These are phyloP conservation scores for Ustilago bromivora DNA, from an alignment of 1,284 basidiomycete genomes.

Conservation along the genomic window DNA sequence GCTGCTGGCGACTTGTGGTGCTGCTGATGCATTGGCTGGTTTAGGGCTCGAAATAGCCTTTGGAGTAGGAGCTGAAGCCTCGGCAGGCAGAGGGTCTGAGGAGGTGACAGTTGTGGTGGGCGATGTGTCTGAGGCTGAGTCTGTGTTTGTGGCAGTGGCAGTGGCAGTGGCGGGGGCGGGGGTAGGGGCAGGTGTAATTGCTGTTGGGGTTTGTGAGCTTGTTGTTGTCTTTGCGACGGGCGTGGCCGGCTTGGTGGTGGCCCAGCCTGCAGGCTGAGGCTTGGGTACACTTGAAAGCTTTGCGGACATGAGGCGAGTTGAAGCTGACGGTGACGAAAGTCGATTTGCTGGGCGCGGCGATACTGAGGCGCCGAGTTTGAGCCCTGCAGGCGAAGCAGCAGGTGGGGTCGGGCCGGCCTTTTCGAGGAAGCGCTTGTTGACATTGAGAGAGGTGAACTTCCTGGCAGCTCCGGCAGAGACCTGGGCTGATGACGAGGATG, in stretches of 20 bases:
- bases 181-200: conserved; percentile 1
- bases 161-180: conserved; percentile 10
- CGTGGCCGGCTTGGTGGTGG: conserved; percentile 36
- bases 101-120: conserved; percentile 4
- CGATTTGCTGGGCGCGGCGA: conserved; percentile 39
- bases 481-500: conserved; percentile 18
- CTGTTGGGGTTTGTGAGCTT: conserved; percentile 15
- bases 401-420: conserved; percentile 55
- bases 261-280: conserved; percentile 52
- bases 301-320: conserved; percentile 45
- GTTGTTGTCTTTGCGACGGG: conserved; percentile 25
- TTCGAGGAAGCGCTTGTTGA: conserved; percentile 68
- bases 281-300: conserved; percentile 56
- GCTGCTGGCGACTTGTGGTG: conserved; percentile 8
- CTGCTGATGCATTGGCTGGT: conserved; percentile 20
- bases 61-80: conserved; percentile 31
- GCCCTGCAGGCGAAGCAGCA: conserved; percentile 20
- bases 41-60: conserved; percentile 34
- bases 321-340: conserved; percentile 40
- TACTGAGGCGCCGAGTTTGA: conserved; percentile 43
- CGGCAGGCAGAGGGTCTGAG: conserved; percentile 31
- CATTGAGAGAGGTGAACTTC: conserved; percentile 66
- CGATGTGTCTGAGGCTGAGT: conserved; percentile 8
- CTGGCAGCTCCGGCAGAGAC: conserved; percentile 35
- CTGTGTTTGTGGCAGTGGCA: not conserved